These are phyloP conservation scores for Starmerella ratchasimensis DNA, from an alignment of 805 yeast species.

Conservation along the genomic window DNA sequence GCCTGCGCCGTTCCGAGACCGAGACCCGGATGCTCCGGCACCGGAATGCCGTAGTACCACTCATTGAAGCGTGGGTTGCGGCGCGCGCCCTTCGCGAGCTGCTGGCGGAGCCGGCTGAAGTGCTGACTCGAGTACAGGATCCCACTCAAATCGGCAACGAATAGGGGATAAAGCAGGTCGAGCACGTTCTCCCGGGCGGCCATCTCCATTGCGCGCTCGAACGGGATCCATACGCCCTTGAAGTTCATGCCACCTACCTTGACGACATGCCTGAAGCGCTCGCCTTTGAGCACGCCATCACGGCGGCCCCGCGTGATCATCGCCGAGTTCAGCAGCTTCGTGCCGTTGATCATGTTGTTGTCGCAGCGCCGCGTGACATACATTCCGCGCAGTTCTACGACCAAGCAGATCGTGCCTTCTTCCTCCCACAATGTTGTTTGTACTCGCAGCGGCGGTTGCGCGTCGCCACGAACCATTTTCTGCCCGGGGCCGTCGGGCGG, in stretches of 20 bases:
- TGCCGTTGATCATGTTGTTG: conserved; percentile 23
- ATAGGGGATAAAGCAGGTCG: conserved; percentile 19
- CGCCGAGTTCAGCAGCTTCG: conserved; percentile 20
- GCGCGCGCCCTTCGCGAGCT: conserved; percentile 25
- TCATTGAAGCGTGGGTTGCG: conserved; percentile 14
- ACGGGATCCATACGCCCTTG: conserved; percentile 23
- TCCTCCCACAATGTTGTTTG: conserved; percentile 19
- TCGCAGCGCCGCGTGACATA: conserved; percentile 19
- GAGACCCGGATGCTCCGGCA: too few relatives aligned
- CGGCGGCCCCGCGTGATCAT: conserved; percentile 20
- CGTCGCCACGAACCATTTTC: background rate
- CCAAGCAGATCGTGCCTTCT: conserved; percentile 18
- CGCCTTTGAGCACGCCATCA: conserved; percentile 21
- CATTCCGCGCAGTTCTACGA: conserved; percentile 13
- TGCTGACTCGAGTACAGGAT: conserved; percentile 27
- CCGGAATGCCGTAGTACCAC: conserved; percentile 17
- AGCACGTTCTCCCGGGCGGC: conserved; percentile 15
- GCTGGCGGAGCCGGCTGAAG: conserved; percentile 25
- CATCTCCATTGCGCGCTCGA: conserved; percentile 20
- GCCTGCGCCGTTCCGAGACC: too few relatives aligned
- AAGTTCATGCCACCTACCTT: conserved; percentile 20
- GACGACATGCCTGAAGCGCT: conserved; percentile 20
- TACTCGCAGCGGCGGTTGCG: background rate
- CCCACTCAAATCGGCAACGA: conserved; percentile 18
- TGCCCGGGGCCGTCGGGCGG: conserved; percentile 11